Conservation (phyloP, 2,329 filamentous ascomycete genomes). For the Graphilbum sp. region DNA sequence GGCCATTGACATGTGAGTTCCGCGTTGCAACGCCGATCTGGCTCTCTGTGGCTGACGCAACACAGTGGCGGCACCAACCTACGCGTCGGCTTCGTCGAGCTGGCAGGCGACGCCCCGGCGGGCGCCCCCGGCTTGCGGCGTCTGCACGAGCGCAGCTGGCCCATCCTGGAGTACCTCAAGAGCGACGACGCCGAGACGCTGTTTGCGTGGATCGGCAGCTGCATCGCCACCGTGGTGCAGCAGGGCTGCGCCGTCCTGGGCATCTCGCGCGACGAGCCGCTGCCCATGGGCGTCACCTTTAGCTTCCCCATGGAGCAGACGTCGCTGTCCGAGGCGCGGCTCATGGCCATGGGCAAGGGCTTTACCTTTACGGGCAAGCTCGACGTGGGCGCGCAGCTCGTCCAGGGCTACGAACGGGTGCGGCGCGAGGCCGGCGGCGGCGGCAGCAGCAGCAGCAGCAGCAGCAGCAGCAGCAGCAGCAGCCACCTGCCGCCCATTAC, state of each 20-base stretch:
- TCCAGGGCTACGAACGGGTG: slow-evolving; percentile 40
- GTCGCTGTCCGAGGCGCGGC: slow-evolving; percentile 42
- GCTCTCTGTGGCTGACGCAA: too few species aligned
- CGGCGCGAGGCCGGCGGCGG: slow-evolving; percentile 13
- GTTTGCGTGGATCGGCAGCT: slow-evolving; percentile 68
- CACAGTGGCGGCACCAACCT: slow-evolving; percentile 54
- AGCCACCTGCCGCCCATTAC: slow-evolving; percentile 43
- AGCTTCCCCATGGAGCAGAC: slow-evolving; percentile 55
- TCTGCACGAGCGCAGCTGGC: slow-evolving; percentile 54
- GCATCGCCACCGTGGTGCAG: slow-evolving; percentile 56
- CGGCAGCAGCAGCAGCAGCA: not conserved
- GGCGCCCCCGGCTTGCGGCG: slow-evolving; percentile 18
- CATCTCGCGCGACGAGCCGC: slow-evolving; percentile 24
- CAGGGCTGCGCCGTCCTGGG: slow-evolving; percentile 31
- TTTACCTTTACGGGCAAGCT: slow-evolving; percentile 45
- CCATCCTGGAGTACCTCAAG: slow-evolving; percentile 57
- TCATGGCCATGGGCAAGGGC: slow-evolving; percentile 57
- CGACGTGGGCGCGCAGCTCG: slow-evolving; percentile 42
- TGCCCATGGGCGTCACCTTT: slow-evolving; percentile 54
- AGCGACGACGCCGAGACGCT: slow-evolving; percentile 57
- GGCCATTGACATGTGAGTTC: slow-evolving; percentile 47
- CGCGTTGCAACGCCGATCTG: not conserved
- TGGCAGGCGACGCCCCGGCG: slow-evolving; percentile 17
- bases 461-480: not conserved
- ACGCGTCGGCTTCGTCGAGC: slow-evolving; percentile 49